Evolutionary conservation across 2,329 filamentous ascomycete species (phyloP).

Genomic region (Harringtonia aguacate): DNA sequence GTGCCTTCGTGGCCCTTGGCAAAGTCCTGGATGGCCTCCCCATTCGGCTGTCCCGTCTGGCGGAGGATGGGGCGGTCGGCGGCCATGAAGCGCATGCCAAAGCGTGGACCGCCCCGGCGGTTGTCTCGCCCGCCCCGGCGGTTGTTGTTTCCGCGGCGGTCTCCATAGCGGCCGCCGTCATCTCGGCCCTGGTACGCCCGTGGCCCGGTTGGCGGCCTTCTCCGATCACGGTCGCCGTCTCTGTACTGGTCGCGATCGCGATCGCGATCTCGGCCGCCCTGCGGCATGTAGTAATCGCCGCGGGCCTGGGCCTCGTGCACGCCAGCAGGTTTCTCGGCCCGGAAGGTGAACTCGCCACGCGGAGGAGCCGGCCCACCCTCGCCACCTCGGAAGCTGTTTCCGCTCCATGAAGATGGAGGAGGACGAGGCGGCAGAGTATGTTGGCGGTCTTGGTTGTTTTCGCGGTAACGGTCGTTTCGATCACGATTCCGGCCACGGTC

Average conservation of each 20-base stretch:
- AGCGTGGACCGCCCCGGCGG: not conserved
- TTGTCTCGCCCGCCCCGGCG: conserved; percentile 3
- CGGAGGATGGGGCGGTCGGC: conserved; percentile 40
- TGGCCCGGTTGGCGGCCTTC: conserved; percentile 2
- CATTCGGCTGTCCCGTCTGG: conserved; percentile 24
- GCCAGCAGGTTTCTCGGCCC: conserved; percentile 39
- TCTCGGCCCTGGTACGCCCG: conserved; percentile 5
- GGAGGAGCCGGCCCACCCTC: conserved; percentile 17
- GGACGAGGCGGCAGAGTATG: not conserved
- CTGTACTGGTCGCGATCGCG: conserved; percentile 1
- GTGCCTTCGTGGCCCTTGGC: conserved; percentile 32
- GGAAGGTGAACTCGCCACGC: conserved; percentile 45
- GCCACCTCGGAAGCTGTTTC: not conserved
- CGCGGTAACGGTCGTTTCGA: not conserved
- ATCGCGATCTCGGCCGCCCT: conserved; percentile 13
- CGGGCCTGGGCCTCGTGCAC: conserved; percentile 39
- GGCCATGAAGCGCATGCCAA: conserved; percentile 24
- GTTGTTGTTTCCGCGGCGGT: not conserved
- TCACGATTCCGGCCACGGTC: not conserved
- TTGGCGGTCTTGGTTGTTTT: not conserved
- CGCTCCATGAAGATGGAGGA: not conserved
- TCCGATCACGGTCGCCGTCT: not conserved
- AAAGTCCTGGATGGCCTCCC: conserved; percentile 32
- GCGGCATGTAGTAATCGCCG: conserved; percentile 27
- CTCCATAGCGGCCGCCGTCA: not conserved